A percentile compares a stretch with the other conserved stretches of the same genome.
Conservation (phyloP, 768 basidiomycete genomes). For the Mrakia gelida region DNA sequence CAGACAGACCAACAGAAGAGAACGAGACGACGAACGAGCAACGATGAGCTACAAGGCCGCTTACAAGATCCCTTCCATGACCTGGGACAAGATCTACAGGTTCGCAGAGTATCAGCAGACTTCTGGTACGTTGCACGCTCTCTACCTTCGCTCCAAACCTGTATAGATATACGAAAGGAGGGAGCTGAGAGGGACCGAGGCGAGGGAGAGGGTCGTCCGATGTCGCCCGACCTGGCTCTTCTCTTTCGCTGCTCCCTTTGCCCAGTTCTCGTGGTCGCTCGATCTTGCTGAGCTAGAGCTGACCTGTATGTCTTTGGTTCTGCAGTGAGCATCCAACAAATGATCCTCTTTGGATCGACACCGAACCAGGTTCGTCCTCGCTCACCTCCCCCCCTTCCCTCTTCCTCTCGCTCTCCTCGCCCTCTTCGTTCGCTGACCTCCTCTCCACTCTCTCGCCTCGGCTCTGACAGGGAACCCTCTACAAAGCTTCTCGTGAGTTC, state of each 20-base stretch:
- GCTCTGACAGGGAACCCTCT: background rate
- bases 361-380: background rate
- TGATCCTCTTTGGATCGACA: constrained; percentile 4
- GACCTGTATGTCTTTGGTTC: too few relatives aligned
- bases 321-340: constrained; percentile 5
- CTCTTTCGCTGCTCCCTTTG: background rate
- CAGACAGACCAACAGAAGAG: too few relatives aligned
- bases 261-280: background rate
- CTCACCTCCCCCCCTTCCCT: background rate
- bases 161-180: background rate
- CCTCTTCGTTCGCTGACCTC: background rate
- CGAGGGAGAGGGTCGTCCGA: background rate
- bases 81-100: constrained; percentile 89
- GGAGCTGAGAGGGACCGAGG: too few relatives aligned
- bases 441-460: too few relatives aligned
- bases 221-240: background rate
- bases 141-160: background rate
- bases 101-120: constrained; percentile 91
- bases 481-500: constrained; percentile 11
- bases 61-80: constrained; percentile 58
- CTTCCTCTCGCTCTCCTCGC: background rate
- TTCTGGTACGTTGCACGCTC: constrained; percentile 57
- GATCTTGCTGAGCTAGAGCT: too few relatives aligned
- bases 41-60: background rate
- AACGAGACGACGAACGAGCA: background rate